These are phyloP conservation scores for Zygosaccharomyces pseudorouxii DNA, from an alignment of 805 yeast genomes.

Conservation along the genomic window DNA sequence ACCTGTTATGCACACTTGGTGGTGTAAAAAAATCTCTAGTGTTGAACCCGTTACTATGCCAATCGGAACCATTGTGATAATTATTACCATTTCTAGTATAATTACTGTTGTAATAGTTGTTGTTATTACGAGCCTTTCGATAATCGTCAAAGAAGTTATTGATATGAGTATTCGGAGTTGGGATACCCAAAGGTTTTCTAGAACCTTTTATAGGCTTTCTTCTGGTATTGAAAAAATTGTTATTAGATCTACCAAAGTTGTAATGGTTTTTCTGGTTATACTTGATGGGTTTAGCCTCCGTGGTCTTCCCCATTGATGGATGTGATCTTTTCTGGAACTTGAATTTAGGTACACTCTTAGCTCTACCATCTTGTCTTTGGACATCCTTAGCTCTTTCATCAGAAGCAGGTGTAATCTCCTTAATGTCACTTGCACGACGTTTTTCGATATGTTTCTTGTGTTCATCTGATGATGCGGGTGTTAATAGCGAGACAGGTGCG, in stretches of 20 bases:
- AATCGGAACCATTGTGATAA: constrained; percentile 13
- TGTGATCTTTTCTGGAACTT: constrained; percentile 30
- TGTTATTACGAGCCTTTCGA: constrained; percentile 21
- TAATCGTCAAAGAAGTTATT: constrained; percentile 39
- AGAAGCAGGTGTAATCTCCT: background rate
- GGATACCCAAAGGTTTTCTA: constrained; percentile 61
- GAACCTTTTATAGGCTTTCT: constrained; percentile 34
- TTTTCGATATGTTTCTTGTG: constrained; percentile 9
- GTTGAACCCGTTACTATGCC: constrained; percentile 36
- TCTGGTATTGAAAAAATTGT: constrained; percentile 24
- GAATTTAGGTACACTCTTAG: constrained; percentile 31
- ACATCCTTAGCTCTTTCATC: background rate
- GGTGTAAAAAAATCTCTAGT: constrained; percentile 78
- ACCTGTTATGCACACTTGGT: constrained; percentile 63
- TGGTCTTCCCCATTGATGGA: constrained; percentile 9
- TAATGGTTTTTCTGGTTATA: constrained; percentile 12
- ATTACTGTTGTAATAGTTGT: constrained; percentile 12
- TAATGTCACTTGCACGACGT: constrained; percentile 1
- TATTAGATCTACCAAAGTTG: constrained; percentile 13
- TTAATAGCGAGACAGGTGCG: constrained; percentile 30
- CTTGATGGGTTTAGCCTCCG: constrained; percentile 11
- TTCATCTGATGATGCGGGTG: constrained; percentile 25
- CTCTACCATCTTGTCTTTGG: constrained; percentile 16
- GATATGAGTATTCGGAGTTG: constrained; percentile 49
- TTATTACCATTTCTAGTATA: constrained; percentile 11